phyloP scores from a whole-genome alignment of 495 filamentous ascomycete species.

The Penicillium lividum region DNA sequence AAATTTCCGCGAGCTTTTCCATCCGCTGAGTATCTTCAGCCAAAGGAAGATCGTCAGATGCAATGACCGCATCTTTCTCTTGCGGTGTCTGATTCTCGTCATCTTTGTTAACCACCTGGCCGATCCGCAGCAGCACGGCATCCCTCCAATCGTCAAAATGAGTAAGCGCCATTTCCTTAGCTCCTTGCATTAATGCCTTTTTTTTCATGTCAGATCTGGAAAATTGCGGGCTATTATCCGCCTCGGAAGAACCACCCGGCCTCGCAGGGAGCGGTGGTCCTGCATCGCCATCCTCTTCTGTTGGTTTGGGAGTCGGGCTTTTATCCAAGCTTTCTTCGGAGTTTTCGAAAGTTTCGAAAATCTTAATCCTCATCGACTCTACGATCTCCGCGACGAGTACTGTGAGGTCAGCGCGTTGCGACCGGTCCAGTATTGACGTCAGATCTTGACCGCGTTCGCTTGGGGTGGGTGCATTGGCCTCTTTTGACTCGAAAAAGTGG shows the following conservation, averaged over 20 bases:
- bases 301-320: constrained; percentile 3
- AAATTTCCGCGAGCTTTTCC: constrained; percentile 42
- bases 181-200: constrained; percentile 16
- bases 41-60: constrained; percentile 25
- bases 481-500: constrained; percentile 34
- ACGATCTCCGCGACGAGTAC: constrained; percentile 45
- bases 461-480: constrained; percentile 22
- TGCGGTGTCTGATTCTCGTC: constrained; percentile 36
- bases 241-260: constrained; percentile 6
- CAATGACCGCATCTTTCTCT: constrained; percentile 12
- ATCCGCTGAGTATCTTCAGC: constrained; percentile 30
- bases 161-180: constrained; percentile 43
- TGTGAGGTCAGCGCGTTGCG: constrained; percentile 51
- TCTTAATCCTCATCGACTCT: constrained; percentile 45
- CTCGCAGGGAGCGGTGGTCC: constrained; percentile 18
- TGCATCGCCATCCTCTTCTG: constrained; percentile 9
- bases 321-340: neutral
- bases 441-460: constrained; percentile 45
- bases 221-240: constrained; percentile 10
- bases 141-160: constrained; percentile 68
- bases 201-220: constrained; percentile 3
- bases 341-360: constrained; percentile 44
- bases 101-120: constrained; percentile 63
- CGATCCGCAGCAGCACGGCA: constrained; percentile 60
- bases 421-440: constrained; percentile 50